Percentiles rank a stretch among this genome's conserved stretches.
phyloP scores from a whole-genome alignment of 2,329 filamentous ascomycete species.

The Hortaea werneckii region DNA sequence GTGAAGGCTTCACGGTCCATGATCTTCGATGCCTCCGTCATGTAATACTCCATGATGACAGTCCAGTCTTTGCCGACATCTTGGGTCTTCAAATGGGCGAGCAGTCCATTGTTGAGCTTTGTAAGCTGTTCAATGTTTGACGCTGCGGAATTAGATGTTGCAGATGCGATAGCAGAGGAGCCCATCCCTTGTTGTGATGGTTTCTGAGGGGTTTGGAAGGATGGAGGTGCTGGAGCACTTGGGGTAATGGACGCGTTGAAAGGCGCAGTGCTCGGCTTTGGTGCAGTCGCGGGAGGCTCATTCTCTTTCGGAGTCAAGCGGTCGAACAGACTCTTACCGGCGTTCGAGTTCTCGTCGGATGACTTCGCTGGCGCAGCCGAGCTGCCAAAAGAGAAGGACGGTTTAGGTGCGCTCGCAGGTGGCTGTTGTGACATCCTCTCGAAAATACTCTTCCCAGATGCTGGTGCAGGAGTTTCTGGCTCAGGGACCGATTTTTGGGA shows the following conservation, averaged over 20 bases:
- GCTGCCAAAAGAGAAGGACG: conserved; percentile 5
- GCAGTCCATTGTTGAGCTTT: conserved; percentile 18
- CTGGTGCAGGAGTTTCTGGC: conserved; percentile 4
- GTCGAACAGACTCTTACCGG: conserved; percentile 11
- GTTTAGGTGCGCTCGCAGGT: conserved; percentile 4
- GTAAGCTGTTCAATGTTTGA: conserved; percentile 8
- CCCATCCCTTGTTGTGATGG: neutral
- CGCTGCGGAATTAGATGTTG: neutral
- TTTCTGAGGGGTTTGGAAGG: neutral
- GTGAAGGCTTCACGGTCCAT: conserved; percentile 3
- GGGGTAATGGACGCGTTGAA: neutral
- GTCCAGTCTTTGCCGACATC: conserved; percentile 20
- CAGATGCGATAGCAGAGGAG: neutral
- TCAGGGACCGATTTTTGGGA: conserved; percentile 12
- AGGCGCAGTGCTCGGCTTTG: conserved; percentile 2
- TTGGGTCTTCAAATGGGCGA: conserved; percentile 16
- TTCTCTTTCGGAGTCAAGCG: conserved; percentile 6
- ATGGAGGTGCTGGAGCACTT: neutral
- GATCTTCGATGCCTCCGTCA: conserved; percentile 15
- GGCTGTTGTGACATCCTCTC: conserved; percentile 6
- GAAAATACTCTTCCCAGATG: conserved; percentile 10
- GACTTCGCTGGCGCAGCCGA: neutral
- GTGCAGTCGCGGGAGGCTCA: conserved; percentile 6
- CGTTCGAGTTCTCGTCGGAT: neutral
- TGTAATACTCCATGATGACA: conserved; percentile 17